A percentile compares a stretch with the other conserved stretches of the same genome.
phyloP scores from a whole-genome alignment of 2,329 filamentous ascomycete species.

The Fusarium irregulare region DNA sequence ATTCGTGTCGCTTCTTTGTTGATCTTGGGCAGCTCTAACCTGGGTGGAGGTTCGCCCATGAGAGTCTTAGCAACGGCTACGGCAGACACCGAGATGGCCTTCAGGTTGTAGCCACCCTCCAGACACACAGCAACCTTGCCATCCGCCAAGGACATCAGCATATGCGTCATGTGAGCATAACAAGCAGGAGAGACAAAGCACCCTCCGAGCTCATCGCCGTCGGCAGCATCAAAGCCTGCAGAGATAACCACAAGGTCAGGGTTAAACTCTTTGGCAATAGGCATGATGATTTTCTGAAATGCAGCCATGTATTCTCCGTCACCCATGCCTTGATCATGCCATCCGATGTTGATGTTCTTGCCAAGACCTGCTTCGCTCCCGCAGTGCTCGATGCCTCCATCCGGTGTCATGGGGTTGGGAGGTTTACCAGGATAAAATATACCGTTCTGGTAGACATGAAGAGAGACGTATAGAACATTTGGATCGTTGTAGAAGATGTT shows the following conservation, averaged over 20 bases:
- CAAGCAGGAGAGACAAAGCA: conserved; percentile 92
- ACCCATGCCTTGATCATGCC: conserved; percentile 82
- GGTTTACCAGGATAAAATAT: conserved; percentile 83
- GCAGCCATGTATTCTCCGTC: conserved; percentile 97
- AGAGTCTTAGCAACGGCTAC: conserved; percentile 90
- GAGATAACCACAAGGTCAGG: conserved; percentile 96
- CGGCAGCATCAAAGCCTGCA: conserved; percentile 94
- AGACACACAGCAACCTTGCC: conserved; percentile 93
- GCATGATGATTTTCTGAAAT: conserved; percentile 96
- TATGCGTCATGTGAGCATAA: conserved; percentile 98
- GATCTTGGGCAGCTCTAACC: conserved; percentile 66
- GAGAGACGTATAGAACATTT: conserved; percentile 93
- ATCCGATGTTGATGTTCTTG: conserved; percentile 74
- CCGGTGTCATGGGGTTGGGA: conserved; percentile 66
- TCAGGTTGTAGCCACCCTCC: conserved; percentile 95
- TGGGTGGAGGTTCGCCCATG: conserved; percentile 90
- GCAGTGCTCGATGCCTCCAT: conserved; percentile 71
- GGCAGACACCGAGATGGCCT: conserved; percentile 91
- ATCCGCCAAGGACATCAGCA: conserved; percentile 94
- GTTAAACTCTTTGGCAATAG: conserved; percentile 91
- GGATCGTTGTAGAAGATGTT: conserved; percentile 96
- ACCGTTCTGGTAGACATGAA: conserved; percentile 89
- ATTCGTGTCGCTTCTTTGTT: conserved; percentile 68
- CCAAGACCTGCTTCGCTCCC: conserved; percentile 66
- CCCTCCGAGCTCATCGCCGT: conserved; percentile 90